phyloP scores from a whole-genome alignment of 768 basidiomycete genomes.

The Erythrobasidium yunnanense region DNA sequence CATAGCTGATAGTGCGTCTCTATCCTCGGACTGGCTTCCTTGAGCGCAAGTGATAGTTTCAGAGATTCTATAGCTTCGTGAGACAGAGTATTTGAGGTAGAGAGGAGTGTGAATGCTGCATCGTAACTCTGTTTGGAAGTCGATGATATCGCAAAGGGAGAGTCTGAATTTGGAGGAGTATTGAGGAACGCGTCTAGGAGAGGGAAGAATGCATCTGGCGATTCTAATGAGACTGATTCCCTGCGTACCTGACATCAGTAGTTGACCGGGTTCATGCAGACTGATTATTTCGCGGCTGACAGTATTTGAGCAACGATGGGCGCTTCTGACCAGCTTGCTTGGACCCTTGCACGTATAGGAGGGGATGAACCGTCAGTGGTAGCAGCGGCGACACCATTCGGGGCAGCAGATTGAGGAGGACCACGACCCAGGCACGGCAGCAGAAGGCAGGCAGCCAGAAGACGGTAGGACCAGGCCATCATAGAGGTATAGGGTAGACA shows the following conservation, averaged over 20 bases:
- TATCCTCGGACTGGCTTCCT: conserved; percentile 41
- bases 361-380: not conserved
- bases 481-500: no score
- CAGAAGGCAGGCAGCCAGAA: not conserved
- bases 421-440: not conserved
- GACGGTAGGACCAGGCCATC: not conserved
- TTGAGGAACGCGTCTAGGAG: conserved; percentile 55
- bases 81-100: conserved; percentile 8
- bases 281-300: not conserved
- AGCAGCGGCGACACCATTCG: not conserved
- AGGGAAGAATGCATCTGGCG: conserved; percentile 62
- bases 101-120: conserved; percentile 44
- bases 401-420: not conserved
- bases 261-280: not conserved
- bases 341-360: not conserved
- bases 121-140: not conserved
- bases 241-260: conserved; percentile 45
- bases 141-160: conserved; percentile 23
- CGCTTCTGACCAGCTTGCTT: conserved; percentile 18
- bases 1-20: conserved; percentile 28
- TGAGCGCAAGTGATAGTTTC: conserved; percentile 50
- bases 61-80: conserved; percentile 51
- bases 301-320: conserved; percentile 24
- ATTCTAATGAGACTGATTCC: conserved; percentile 67
- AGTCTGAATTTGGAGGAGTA: conserved; percentile 38